Percentiles rank a stretch among this genome's conserved stretches.
These are phyloP conservation scores for Trametes gibbosa DNA, from an alignment of 768 basidiomycete species.

Conservation along the genomic window DNA sequence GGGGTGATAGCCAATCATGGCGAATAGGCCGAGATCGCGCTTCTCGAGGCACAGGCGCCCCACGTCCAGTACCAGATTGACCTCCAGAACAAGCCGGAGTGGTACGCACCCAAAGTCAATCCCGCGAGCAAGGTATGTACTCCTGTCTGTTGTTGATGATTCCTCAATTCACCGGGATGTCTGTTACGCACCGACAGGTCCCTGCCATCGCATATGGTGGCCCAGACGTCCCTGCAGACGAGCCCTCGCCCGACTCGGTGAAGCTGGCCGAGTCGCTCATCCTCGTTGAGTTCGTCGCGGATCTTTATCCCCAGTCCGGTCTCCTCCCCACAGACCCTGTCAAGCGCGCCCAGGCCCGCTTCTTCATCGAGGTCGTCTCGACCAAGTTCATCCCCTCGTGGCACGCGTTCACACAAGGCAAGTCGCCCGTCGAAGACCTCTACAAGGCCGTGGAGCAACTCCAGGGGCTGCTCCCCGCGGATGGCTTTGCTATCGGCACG, in stretches of 20 bases:
- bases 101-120: slow-evolving; percentile 67
- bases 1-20: no score
- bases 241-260: slow-evolving; percentile 56
- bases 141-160: neutral
- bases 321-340: slow-evolving; percentile 59
- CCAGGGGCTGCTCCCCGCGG: slow-evolving; percentile 46
- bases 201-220: slow-evolving; percentile 67
- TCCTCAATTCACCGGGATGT: no score
- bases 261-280: slow-evolving; percentile 67
- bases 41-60: slow-evolving; percentile 50
- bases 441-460: slow-evolving; percentile 43
- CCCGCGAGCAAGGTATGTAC: slow-evolving; percentile 58
- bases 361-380: slow-evolving; percentile 57
- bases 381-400: slow-evolving; percentile 44
- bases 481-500: slow-evolving; percentile 41
- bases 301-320: slow-evolving; percentile 46
- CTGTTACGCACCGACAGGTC: slow-evolving; percentile 41
- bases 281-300: slow-evolving; percentile 65
- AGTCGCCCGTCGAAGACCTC: slow-evolving; percentile 36
- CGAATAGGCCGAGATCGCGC: slow-evolving; percentile 53
- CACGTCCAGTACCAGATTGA: slow-evolving; percentile 57
- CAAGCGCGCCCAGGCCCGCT: slow-evolving; percentile 53
- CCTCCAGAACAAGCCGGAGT: slow-evolving; percentile 64
- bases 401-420: slow-evolving; percentile 33
- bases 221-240: slow-evolving; percentile 50